A percentile compares a stretch with the other conserved stretches of the same genome.
Conservation (phyloP, 345 rosid genomes). For the Eucalyptus rudis region DNA sequence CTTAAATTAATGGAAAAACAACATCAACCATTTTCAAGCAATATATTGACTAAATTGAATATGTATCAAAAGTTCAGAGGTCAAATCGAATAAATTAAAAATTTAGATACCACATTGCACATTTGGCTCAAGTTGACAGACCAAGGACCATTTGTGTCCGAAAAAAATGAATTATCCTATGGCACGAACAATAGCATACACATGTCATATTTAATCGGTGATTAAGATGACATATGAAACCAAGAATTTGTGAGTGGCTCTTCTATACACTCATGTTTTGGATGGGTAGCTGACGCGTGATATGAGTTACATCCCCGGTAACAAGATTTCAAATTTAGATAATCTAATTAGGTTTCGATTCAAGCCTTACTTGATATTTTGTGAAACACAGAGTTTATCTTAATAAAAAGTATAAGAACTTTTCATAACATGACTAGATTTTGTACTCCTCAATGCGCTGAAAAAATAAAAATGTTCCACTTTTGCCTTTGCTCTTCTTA, state of each 20-base stretch:
- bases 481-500: background rate
- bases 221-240: background rate
- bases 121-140: rapidly evolving
- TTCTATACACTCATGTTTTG: background rate
- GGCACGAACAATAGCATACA: background rate
- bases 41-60: rapidly evolving
- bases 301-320: background rate
- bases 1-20: too few species aligned
- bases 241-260: background rate
- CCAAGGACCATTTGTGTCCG: rapidly evolving
- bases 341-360: background rate
- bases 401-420: background rate
- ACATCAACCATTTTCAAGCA: background rate
- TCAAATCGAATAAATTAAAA: too few species aligned
- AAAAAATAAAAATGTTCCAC: background rate
- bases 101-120: rapidly evolving
- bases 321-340: background rate
- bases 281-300: rapidly evolving
- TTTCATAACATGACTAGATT: background rate
- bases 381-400: background rate
- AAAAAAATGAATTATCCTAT: background rate
- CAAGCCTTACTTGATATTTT: background rate
- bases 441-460: background rate
- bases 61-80: rapidly evolving
- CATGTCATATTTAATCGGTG: background rate